Evolutionary conservation across 768 basidiomycete genomes (phyloP).

Genomic region (Tephrocybe sp.): DNA sequence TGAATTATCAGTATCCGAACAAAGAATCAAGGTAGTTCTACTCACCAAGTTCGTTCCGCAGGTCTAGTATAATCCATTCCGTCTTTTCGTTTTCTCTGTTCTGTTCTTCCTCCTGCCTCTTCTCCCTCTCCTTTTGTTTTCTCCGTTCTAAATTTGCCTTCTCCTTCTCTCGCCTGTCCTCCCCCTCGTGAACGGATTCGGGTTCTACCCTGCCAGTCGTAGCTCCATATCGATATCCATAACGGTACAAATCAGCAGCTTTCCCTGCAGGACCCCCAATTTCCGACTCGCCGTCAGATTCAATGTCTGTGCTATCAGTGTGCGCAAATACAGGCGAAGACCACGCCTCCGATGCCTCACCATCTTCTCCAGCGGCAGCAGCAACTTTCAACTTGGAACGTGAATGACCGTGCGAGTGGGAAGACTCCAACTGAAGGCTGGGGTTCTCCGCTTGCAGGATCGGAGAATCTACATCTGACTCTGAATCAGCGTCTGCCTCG

Average conservation of each 20-base stretch:
- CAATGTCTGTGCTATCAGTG: constrained; percentile 16
- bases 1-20: neutral
- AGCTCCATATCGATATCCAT: constrained; percentile 27
- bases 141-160: constrained; percentile 14
- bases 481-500: neutral
- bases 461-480: neutral
- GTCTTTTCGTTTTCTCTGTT: constrained; percentile 29
- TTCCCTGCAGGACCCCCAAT: constrained; percentile 1
- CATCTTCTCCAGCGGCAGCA: constrained; percentile 1
- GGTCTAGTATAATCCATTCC: constrained; percentile 55
- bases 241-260: constrained; percentile 12
- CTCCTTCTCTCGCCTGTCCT: constrained; percentile 16
- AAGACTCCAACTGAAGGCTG: neutral
- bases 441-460: neutral
- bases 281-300: constrained; percentile 14
- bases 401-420: constrained; percentile 5
- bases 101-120: constrained; percentile 14
- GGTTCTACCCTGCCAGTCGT: constrained; percentile 3
- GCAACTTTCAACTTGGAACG: neutral
- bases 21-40: constrained; percentile 1
- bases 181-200: constrained; percentile 10
- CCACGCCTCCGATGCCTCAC: constrained; percentile 23
- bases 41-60: constrained; percentile 30
- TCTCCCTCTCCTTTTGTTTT: constrained; percentile 21
- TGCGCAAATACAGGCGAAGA: constrained; percentile 45